These are phyloP conservation scores for Escovopsis weberi DNA, from an alignment of 2,329 filamentous ascomycete species.

Conservation along the genomic window DNA sequence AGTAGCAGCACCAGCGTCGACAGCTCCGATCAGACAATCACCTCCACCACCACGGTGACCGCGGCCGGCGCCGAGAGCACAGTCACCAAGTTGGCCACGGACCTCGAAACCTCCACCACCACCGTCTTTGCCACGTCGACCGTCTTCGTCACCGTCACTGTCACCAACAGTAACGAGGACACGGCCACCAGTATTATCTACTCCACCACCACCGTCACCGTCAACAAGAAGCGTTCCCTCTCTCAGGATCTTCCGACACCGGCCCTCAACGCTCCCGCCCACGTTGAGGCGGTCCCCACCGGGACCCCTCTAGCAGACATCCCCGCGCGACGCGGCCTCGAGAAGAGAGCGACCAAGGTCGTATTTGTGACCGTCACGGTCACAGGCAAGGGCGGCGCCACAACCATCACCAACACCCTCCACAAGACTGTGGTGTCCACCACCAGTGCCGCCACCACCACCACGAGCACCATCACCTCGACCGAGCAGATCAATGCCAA, in stretches of 20 bases:
- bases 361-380: slow-evolving; percentile 21
- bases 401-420: slow-evolving; percentile 17
- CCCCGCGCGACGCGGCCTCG: slow-evolving; percentile 8
- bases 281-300: slow-evolving; percentile 8
- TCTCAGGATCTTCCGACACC: slow-evolving; percentile 12
- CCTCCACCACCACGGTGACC: slow-evolving; percentile 18
- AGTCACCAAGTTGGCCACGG: slow-evolving; percentile 11
- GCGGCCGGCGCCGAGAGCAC: slow-evolving; percentile 10
- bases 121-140: slow-evolving; percentile 21
- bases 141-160: slow-evolving; percentile 21
- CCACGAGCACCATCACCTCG: slow-evolving; percentile 17
- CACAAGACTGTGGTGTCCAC: not conserved
- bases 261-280: slow-evolving; percentile 12
- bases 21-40: slow-evolving; percentile 15
- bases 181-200: slow-evolving; percentile 23
- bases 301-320: slow-evolving; percentile 5
- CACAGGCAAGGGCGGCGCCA: slow-evolving; percentile 9
- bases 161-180: slow-evolving; percentile 20
- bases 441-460: slow-evolving; percentile 13
- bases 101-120: slow-evolving; percentile 12
- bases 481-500: slow-evolving; percentile 20
- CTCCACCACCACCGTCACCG: slow-evolving; percentile 18
- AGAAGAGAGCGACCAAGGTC: slow-evolving; percentile 19
- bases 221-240: slow-evolving; percentile 18
- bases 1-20: not conserved